Conservation (phyloP, 2,329 filamentous ascomycete genomes). For the Penicillium palitans region DNA sequence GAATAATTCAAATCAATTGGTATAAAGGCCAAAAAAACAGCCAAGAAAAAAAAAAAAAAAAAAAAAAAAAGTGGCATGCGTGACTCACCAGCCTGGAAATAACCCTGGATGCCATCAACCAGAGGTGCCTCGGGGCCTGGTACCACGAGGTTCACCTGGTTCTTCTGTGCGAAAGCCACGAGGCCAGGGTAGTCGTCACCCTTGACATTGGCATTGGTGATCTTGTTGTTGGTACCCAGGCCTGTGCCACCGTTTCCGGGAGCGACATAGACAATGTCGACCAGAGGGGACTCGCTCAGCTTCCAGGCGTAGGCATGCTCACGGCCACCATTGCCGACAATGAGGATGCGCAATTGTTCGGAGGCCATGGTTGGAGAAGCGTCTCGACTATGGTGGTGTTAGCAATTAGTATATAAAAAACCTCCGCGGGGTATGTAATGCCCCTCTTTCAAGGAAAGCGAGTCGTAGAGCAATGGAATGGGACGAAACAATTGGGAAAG, state of each 20-base stretch:
- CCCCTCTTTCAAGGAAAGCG: slow-evolving; percentile 10
- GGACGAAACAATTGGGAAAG: neutral
- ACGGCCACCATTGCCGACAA: slow-evolving; percentile 90
- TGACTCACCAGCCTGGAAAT: slow-evolving; percentile 63
- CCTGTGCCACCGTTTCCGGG: slow-evolving; percentile 87
- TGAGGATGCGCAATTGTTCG: slow-evolving; percentile 67
- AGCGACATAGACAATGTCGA: slow-evolving; percentile 69
- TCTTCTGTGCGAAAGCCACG: slow-evolving; percentile 70
- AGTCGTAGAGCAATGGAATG: neutral
- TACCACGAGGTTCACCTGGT: slow-evolving; percentile 77
- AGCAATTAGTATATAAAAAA: slow-evolving; percentile 16
- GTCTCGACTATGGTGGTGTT: slow-evolving; percentile 26
- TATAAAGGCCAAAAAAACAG: neutral
- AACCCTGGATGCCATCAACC: slow-evolving; percentile 83
- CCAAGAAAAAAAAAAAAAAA: neutral
- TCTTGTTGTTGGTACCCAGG: slow-evolving; percentile 56
- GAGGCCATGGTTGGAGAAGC: slow-evolving; percentile 38
- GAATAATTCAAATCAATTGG: slow-evolving; percentile 6
- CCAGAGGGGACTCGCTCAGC: slow-evolving; percentile 74
- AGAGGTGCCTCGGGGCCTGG: slow-evolving; percentile 93
- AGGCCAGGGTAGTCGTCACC: slow-evolving; percentile 76
- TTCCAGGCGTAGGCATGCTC: slow-evolving; percentile 97
- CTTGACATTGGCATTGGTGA: slow-evolving; percentile 70
- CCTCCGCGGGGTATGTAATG: slow-evolving; percentile 26
- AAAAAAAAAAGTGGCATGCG: neutral